A percentile compares a stretch with the other conserved stretches of the same genome.
Conservation (phyloP, 1,139 yeast genomes). For the Geotrichum europaeum region DNA sequence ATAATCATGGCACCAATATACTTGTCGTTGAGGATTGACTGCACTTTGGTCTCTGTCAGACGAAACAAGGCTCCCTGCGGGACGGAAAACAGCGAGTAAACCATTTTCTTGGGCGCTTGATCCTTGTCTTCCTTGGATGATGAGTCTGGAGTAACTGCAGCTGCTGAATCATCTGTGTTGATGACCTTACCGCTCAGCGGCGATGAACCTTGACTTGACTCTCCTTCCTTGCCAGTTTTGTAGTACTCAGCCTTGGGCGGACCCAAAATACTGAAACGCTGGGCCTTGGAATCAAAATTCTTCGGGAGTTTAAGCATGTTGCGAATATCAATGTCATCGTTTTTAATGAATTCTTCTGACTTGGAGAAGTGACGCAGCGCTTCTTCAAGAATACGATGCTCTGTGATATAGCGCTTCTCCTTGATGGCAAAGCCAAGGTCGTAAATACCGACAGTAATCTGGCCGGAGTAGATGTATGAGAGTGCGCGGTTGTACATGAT, state of each 20-base stretch:
- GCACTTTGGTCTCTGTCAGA: slow-evolving; percentile 11
- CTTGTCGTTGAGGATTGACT: slow-evolving; percentile 12
- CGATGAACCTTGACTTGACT: neutral
- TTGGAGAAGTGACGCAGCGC: slow-evolving; percentile 18
- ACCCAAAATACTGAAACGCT: slow-evolving; percentile 9
- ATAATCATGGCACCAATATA: slow-evolving; percentile 6
- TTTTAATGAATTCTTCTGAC: neutral
- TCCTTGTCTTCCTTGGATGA: neutral
- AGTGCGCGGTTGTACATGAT: slow-evolving; percentile 25
- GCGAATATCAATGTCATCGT: neutral
- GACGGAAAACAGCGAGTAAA: slow-evolving; percentile 12
- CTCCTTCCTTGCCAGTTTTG: neutral
- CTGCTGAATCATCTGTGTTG: neutral
- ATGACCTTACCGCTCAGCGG: neutral
- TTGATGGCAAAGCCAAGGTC: slow-evolving; percentile 20
- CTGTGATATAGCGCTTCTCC: slow-evolving; percentile 19
- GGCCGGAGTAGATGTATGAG: slow-evolving; percentile 21
- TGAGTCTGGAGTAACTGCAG: neutral
- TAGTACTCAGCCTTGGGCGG: slow-evolving; percentile 10
- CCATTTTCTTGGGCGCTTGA: neutral
- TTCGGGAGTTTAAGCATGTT: slow-evolving; percentile 9
- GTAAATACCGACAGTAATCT: slow-evolving; percentile 18
- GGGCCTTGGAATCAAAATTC: slow-evolving; percentile 6
- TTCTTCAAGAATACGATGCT: slow-evolving; percentile 23
- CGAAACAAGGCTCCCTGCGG: slow-evolving; percentile 14